A percentile compares a stretch with the other conserved stretches of the same genome.
These are phyloP conservation scores for Lignosus rhinocerotis DNA, from an alignment of 1,284 basidiomycete genomes.

Conservation along the genomic window DNA sequence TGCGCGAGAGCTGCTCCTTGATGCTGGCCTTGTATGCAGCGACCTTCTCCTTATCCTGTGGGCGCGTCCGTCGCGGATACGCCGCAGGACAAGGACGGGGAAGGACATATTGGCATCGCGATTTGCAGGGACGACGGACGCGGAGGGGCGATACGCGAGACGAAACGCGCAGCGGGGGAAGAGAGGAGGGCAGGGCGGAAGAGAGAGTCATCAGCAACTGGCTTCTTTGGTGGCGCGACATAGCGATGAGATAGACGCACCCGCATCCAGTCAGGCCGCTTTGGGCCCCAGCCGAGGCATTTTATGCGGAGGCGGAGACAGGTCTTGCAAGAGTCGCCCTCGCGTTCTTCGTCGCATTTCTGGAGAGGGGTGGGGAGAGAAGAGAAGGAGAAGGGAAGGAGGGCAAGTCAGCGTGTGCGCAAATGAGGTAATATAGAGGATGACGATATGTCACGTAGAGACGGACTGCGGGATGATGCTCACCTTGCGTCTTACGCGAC, in stretches of 20 bases:
- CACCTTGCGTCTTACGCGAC: constrained; percentile 77
- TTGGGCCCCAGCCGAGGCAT: constrained; percentile 79
- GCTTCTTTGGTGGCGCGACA: constrained; percentile 13
- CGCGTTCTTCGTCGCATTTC: constrained; percentile 84
- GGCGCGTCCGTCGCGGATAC: not conserved
- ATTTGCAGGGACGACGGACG: not conserved
- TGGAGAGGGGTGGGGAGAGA: constrained; percentile 30
- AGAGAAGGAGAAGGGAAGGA: not conserved
- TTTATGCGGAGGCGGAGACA: constrained; percentile 74
- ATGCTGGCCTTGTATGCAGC: constrained; percentile 81
- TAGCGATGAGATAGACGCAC: constrained; percentile 45
- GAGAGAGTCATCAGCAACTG: constrained; percentile 14
- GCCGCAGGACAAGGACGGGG: not conserved
- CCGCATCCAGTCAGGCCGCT: constrained; percentile 81
- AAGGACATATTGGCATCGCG: not conserved
- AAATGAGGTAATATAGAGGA: not conserved
- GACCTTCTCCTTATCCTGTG: constrained; percentile 78
- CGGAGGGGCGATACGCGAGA: not conserved
- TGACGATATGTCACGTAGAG: constrained; percentile 8
- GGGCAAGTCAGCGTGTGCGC: constrained; percentile 16
- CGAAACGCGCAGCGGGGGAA: not conserved
- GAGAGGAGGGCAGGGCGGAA: constrained; percentile 5
- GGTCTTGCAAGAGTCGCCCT: constrained; percentile 75
- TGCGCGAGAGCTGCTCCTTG: constrained; percentile 73
- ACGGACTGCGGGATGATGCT: constrained; percentile 27